Base-by-base conservation (phyloP, 1,284 basidiomycete species). In the Heterobasidion parviporum region DNA sequence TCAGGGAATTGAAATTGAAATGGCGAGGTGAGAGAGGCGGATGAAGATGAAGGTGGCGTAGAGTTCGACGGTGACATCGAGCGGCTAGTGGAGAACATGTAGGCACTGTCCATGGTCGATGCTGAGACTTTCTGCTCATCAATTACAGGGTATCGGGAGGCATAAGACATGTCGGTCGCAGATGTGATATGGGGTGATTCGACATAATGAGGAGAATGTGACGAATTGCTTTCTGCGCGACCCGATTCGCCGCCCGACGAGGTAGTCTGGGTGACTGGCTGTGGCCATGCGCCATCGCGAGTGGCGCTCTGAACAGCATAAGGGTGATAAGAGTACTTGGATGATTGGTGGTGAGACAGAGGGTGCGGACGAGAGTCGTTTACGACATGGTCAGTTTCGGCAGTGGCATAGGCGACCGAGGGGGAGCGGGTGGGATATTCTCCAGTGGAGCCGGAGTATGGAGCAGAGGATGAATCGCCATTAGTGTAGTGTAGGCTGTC, bases 11-110 rank as follows among this genome's bases (percentile, higher is more conserved):
- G 70, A 62, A 87, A 87, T 56, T 78, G 82, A 65, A 83, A 87
- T 1, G 82, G 75, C 55, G 82, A 77, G 59, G 82, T 79, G 64
- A 88, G 68, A 54, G 82, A 76, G 44, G 83, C 76, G 56, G 83
- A 80, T 46, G 85, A 81, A 26, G 83, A 78, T 20, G 84, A 84
- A 51, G 81, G 78, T 38, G 81, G 79, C n/a, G 83, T 83, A 6
- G 85, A 84, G 16, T 78, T 76, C 38, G 45, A 48, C 15, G 85
- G 85, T n/a, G 86, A 88, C 61, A 87, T 76, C 16, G 87, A 87
- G 54, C 87, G 83, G 66, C 83, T 87, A 56, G 73, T 74, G 18
- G 83, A 74, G 65, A 85, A 87, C 52, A 82, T 74, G 65, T 87
- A 88, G 7, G 81, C 75, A 36, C 62, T 59, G 43, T 75, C 72